Evolutionary conservation across 2,329 filamentous ascomycete genomes (phyloP), one percentile per base, ranked within the genome.

Genomic region (Sarocladiaceae sp.): DNA sequence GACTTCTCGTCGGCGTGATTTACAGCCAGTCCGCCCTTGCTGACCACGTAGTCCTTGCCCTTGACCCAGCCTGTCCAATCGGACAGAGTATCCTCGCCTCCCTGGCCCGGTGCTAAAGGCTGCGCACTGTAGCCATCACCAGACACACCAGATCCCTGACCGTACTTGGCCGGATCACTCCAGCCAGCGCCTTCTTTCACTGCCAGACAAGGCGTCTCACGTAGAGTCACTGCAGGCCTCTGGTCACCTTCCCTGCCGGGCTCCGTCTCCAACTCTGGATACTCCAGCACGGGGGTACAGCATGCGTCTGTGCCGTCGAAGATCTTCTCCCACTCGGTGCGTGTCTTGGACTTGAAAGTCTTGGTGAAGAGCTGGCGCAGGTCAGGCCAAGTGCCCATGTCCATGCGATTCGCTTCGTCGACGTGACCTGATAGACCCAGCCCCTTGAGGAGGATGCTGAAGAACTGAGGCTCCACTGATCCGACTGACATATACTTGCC

Each of bases 301-400:
- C 93, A 97, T 1, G 93, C 93, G 70, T 97, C 93, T 0, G 88
- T 94, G 11, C 88, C 89, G 65, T 96, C 89, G 65, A 97, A 97
- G 5, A 96, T 73, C 3, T 55, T 65, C 69, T 96, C 93, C 93
- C 93, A 97, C 65, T 96, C 86, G 0, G 69, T 64, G 29, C 92
- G 78, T 4, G 86, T 87, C 71, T 84, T 90, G 40, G 72, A 68
- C 65, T 77, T 82, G 67, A 97, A 97, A 0, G 72, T 74, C 3
- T 64, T 64, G 2, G 77, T 77, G 58, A 96, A 86, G 2, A 82
- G 64, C 1, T 69, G 62, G 49, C 78, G 77, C 60, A 97, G 75
- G 44, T 75, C 78, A 0, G 82, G 79, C 92, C 91, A 97, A 20
- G 77, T 78, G 1, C 59, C 69, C 52, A 74, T 75, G 60, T 95